Evolutionary conservation across 2,329 filamentous ascomycete species (phyloP).

Genomic region (Fusarium nanum): DNA sequence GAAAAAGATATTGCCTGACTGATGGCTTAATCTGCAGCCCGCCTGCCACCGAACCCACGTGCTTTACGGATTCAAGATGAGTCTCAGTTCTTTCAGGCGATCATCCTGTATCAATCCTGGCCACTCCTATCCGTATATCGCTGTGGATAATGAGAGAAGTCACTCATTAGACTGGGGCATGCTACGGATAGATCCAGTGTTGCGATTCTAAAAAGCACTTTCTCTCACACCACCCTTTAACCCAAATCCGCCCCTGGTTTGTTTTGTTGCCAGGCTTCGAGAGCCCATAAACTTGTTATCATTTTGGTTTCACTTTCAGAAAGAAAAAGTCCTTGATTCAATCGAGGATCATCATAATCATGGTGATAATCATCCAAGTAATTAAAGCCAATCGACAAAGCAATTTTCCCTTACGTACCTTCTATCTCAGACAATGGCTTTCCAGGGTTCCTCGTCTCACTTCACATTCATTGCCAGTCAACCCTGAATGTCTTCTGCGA

Average conservation of each 20-base stretch:
- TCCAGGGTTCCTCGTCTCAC: constrained; percentile 4
- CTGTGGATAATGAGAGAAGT: constrained; percentile 17
- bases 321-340: background rate
- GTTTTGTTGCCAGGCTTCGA: constrained; percentile 16
- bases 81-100: constrained; percentile 11
- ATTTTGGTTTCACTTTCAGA: constrained; percentile 3
- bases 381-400: constrained; percentile 17
- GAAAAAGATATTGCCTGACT: background rate
- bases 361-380: constrained; percentile 7
- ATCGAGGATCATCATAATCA: constrained; percentile 9
- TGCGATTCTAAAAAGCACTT: constrained; percentile 11
- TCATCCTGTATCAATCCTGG: constrained; percentile 13
- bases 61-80: constrained; percentile 3
- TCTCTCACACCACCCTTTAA: constrained; percentile 21
- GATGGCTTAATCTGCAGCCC: background rate
- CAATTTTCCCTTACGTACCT: background rate
- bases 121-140: constrained; percentile 1
- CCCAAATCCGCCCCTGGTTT: constrained; percentile 26
- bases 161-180: constrained; percentile 21
- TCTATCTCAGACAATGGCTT: constrained; percentile 1
- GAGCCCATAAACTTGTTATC: constrained; percentile 24
- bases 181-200: constrained; percentile 34
- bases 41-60: background rate
- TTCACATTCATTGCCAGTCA: background rate
- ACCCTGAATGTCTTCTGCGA: constrained; percentile 1